Percentiles rank a stretch among this genome's conserved stretches.
phyloP scores from a whole-genome alignment of 2,329 filamentous ascomycete genomes.

The Coleophoma eucalyptorum region DNA sequence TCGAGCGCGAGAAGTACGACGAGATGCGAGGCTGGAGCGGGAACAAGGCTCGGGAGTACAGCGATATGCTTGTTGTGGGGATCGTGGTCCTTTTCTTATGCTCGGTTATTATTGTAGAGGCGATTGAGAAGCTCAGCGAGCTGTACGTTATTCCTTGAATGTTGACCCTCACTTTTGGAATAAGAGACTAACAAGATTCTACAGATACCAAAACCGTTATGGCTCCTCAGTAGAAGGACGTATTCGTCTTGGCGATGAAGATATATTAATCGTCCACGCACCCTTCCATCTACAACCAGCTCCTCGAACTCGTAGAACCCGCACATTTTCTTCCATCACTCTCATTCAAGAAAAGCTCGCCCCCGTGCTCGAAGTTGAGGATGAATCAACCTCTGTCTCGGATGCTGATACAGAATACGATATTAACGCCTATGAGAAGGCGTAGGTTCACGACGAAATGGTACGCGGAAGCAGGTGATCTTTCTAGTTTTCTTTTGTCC shows the following conservation, averaged over 20 bases:
- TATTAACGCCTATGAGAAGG: too few species aligned
- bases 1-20: too few species aligned
- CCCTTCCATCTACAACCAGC: constrained; percentile 9
- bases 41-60: constrained; percentile 13
- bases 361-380: too few species aligned
- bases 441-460: too few species aligned
- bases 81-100: constrained; percentile 23
- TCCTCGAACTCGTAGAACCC: constrained; percentile 1
- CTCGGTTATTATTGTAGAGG: constrained; percentile 18
- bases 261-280: constrained; percentile 11
- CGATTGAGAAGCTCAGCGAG: constrained; percentile 13
- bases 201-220: not conserved
- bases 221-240: constrained; percentile 3
- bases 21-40: not conserved
- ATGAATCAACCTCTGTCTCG: too few species aligned
- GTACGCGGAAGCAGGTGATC: too few species aligned
- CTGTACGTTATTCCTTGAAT: constrained; percentile 11
- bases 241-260: constrained; percentile 19
- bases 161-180: not conserved
- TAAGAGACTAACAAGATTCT: not conserved
- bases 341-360: too few species aligned
- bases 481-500: too few species aligned
- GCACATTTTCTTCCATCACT: too few species aligned
- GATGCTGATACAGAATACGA: too few species aligned
- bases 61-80: constrained; percentile 23